Conservation (phyloP, 441 rosid genomes). For the Kokia cookei region DNA sequence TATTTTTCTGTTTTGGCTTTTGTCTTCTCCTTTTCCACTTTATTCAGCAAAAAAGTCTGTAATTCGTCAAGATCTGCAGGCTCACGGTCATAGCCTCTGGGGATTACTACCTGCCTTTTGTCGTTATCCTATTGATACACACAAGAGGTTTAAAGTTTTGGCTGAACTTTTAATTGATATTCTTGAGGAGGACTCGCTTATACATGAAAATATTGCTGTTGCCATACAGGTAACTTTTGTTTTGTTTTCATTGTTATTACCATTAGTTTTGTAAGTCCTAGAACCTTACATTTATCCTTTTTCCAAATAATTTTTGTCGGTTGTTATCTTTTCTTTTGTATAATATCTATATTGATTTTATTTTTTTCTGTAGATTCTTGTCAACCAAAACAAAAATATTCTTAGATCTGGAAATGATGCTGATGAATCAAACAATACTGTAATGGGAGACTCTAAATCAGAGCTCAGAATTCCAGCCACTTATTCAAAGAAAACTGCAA, state of each 20-base stretch:
- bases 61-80: constrained; percentile 55
- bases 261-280: background rate
- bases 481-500: constrained; percentile 67
- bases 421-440: constrained; percentile 19
- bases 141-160: constrained; percentile 45
- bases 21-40: constrained; percentile 1
- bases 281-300: background rate
- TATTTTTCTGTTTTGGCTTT: constrained; percentile 4
- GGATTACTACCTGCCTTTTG: constrained; percentile 82
- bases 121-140: constrained; percentile 62
- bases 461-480: constrained; percentile 27
- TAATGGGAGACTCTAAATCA: constrained; percentile 25
- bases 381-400: constrained; percentile 61
- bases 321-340: background rate
- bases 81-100: constrained; percentile 64
- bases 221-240: constrained; percentile 54
- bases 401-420: constrained; percentile 26
- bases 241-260: background rate
- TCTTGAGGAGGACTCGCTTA: constrained; percentile 53
- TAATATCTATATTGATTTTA: background rate
- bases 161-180: constrained; percentile 52
- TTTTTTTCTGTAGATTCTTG: constrained; percentile 39
- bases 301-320: background rate
- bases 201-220: constrained; percentile 64
- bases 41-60: constrained; percentile 59